Conservation (phyloP, 352 stramenopile species). For the Globisporangium nunn region DNA sequence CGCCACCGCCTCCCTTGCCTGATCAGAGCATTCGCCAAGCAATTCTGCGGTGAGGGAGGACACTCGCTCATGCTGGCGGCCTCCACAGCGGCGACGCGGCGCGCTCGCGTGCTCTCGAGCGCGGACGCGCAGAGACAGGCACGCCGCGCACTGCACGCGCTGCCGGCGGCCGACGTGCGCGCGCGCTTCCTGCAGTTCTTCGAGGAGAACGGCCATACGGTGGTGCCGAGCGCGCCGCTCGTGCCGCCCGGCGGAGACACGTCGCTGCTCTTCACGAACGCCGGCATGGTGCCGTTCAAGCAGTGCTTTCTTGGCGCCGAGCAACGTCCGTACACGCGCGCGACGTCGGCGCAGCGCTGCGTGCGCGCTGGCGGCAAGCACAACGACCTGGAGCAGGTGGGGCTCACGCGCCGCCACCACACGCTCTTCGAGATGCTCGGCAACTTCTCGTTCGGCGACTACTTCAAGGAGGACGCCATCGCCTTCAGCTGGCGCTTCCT, state of each 20-base stretch:
- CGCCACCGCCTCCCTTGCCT: background rate
- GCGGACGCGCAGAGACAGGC: background rate
- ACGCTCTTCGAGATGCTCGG: conserved; percentile 99
- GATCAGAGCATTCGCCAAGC: background rate
- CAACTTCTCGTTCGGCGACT: conserved; percentile 97
- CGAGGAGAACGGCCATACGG: conserved; percentile 39
- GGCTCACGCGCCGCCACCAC: conserved; percentile 95
- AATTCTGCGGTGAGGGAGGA: background rate
- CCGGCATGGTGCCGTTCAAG: conserved; percentile 95
- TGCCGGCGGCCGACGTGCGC: conserved; percentile 37
- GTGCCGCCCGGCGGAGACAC: conserved; percentile 81
- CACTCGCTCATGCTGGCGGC: background rate
- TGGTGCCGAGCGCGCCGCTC: conserved; percentile 64
- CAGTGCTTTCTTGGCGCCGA: conserved; percentile 87
- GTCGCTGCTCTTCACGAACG: conserved; percentile 96
- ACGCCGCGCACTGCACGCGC: conserved; percentile 27
- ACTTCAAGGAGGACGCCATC: conserved; percentile 97
- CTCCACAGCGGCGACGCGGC: background rate
- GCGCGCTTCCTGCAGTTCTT: conserved; percentile 67
- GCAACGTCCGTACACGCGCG: conserved; percentile 79
- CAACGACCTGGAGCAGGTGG: conserved; percentile 98
- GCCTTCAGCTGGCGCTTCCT: conserved; percentile 92
- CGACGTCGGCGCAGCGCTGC: conserved; percentile 94
- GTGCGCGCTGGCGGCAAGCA: conserved; percentile 97
- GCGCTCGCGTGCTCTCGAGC: background rate